Evolutionary conservation across 805 yeast species (phyloP), one percentile per base, ranked within the genome.

Genomic region (Scheffersomyces amazonensis): DNA sequence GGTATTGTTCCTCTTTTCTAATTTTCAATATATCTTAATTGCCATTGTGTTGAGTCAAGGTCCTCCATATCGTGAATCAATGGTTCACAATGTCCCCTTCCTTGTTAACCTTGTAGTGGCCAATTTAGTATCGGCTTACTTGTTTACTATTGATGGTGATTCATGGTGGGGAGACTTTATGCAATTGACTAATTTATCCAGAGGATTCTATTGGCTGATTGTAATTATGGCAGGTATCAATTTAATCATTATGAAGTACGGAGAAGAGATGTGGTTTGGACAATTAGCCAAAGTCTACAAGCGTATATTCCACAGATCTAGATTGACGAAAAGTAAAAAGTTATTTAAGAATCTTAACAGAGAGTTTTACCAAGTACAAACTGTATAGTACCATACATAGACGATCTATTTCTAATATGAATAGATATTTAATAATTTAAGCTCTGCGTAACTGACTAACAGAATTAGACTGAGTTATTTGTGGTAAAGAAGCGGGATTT

Each of bases 11-110:
- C 75, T 81, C 34, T 80, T 76, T 51, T 76, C 96, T 3, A 87
- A 89, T 53, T 85, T 86, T 67, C 98, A 93, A 66, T 93, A 93
- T 60, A 84, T 95, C 34, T 64, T 88, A 40, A 75, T 81, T 38
- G 96, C 97, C 0, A 64, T 87, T 21, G 78, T 89, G n/a, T 67
- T 93, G 42, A 85, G 96, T 15, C 86, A 78, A 10, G 99, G 99
- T 0, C 90, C 93, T 7, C 99, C 99, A 16, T 93, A 88, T 60
- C 73, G 99, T 40, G 83, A 87, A 53, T 81, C 90, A 1, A 76
- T 83, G 49, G 59, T 64, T 19, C 71, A 79, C 44, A 93, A 84
- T 51, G 35, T 47, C 9, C 95, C 95, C 5, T 91, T 89, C 56
- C 66, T 93, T 36, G 29, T 68, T 1, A 87, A 89, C 36, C 69